A percentile compares a stretch with the other conserved stretches of the same genome.
Conservation (phyloP, 768 basidiomycete genomes). For the Hygrocybe coccinea region DNA sequence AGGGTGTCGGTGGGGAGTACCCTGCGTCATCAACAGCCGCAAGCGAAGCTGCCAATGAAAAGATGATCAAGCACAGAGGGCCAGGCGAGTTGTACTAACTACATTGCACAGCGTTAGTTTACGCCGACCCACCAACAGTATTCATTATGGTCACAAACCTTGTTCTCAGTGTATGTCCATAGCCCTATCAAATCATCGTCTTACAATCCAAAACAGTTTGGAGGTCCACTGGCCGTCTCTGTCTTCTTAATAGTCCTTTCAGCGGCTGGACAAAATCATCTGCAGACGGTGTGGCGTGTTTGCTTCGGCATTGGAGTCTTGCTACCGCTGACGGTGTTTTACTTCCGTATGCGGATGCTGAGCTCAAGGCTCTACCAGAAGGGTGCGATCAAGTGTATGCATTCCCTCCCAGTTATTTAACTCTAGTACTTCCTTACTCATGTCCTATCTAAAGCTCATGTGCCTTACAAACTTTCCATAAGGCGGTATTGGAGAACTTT, state of each 20-base stretch:
- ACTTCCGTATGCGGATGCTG: slow-evolving; percentile 70
- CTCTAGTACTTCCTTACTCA: background rate
- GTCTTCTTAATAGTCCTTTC: slow-evolving; percentile 67
- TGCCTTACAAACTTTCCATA: slow-evolving; percentile 58
- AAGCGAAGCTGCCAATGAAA: slow-evolving; percentile 70
- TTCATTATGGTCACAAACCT: slow-evolving; percentile 78
- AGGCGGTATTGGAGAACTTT: slow-evolving; percentile 63
- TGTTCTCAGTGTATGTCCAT: slow-evolving; percentile 49
- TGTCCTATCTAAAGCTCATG: slow-evolving; percentile 33
- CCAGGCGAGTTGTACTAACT: slow-evolving; percentile 38
- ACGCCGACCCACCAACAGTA: slow-evolving; percentile 31
- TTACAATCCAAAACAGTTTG: slow-evolving; percentile 39
- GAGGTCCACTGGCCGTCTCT: slow-evolving; percentile 60
- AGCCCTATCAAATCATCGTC: background rate
- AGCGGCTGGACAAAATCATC: slow-evolving; percentile 57
- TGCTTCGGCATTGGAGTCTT: slow-evolving; percentile 61
- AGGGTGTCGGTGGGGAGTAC: slow-evolving; percentile 77
- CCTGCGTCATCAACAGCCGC: slow-evolving; percentile 68
- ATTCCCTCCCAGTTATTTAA: background rate
- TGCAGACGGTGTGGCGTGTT: slow-evolving; percentile 63
- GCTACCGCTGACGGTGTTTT: slow-evolving; percentile 62
- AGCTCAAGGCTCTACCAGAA: slow-evolving; percentile 59
- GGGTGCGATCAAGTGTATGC: slow-evolving; percentile 59
- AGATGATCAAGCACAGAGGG: slow-evolving; percentile 53
- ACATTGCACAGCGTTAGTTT: slow-evolving; percentile 1